phyloP scores from a whole-genome alignment of 495 filamentous ascomycete species.

The Echria macrotheca region DNA sequence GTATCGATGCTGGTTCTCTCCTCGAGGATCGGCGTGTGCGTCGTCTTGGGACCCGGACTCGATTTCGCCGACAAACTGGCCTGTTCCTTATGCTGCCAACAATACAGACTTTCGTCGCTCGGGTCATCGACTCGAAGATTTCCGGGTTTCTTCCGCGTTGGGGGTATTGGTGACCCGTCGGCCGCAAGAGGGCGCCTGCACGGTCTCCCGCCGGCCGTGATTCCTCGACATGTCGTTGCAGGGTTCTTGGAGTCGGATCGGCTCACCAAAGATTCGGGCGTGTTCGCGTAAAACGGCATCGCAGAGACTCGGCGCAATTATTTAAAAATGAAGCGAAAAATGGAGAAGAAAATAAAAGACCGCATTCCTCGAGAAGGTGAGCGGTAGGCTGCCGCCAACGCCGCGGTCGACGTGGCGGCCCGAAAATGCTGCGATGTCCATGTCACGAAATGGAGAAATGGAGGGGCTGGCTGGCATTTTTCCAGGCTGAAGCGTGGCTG shows the following conservation, averaged over 20 bases:
- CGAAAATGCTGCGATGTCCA: not conserved
- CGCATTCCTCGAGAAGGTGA: not conserved
- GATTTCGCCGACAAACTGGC: conserved; percentile 45
- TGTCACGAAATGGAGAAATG: conserved; percentile 2
- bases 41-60: conserved; percentile 32
- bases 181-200: conserved; percentile 65
- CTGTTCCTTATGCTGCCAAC: conserved; percentile 94
- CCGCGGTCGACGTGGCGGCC: conserved; percentile 3
- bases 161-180: conserved; percentile 20
- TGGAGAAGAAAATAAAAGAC: not conserved
- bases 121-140: conserved; percentile 47
- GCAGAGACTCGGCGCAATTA: conserved; percentile 8
- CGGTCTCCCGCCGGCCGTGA: conserved; percentile 69
- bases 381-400: not conserved
- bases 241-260: conserved; percentile 82
- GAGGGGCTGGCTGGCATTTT: conserved; percentile 4
- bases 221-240: conserved; percentile 77
- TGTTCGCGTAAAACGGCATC: conserved; percentile 77
- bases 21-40: conserved; percentile 38
- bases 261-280: conserved; percentile 72
- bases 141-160: conserved; percentile 32
- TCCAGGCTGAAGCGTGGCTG: conserved; percentile 15
- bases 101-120: conserved; percentile 54
- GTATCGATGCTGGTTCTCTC: conserved; percentile 76
- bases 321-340: not conserved